A percentile compares a stretch with the other conserved stretches of the same genome.
Conservation (phyloP, 345 rosid genomes). For the Salix exigua region DNA sequence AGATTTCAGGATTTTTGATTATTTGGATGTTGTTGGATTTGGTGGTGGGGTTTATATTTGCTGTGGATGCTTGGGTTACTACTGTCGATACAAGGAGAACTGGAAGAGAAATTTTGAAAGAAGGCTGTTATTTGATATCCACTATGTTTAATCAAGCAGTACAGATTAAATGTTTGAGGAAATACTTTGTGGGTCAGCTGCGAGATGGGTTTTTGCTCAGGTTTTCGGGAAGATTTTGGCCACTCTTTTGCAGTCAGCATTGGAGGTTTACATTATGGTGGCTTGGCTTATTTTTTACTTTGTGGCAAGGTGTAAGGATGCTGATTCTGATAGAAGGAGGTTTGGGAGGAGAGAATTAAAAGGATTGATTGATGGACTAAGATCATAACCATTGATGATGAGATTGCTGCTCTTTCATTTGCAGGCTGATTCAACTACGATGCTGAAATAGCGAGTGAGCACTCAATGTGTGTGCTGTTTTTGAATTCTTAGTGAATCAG, state of each 20-base stretch:
- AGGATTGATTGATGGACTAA: slow-evolving; percentile 58
- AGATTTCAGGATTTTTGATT: slow-evolving; percentile 79
- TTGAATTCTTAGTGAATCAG: slow-evolving; percentile 35
- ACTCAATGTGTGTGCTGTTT: slow-evolving; percentile 36
- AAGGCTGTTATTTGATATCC: slow-evolving; percentile 74
- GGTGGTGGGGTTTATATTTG: slow-evolving; percentile 54
- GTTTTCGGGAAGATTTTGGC: slow-evolving; percentile 57
- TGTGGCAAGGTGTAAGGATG: slow-evolving; percentile 68
- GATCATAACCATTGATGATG: slow-evolving; percentile 42
- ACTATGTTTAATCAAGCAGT: slow-evolving; percentile 69
- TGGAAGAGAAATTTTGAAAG: slow-evolving; percentile 82
- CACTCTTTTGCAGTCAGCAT: slow-evolving; percentile 53
- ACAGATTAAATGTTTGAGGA: slow-evolving; percentile 78
- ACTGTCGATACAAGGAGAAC: slow-evolving; percentile 75
- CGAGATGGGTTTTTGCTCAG: slow-evolving; percentile 51
- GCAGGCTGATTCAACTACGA: slow-evolving; percentile 25
- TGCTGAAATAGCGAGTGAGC: slow-evolving; percentile 22
- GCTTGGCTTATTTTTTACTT: slow-evolving; percentile 88
- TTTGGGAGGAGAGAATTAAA: slow-evolving; percentile 86
- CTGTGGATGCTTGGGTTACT: slow-evolving; percentile 85
- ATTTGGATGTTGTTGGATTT: slow-evolving; percentile 79
- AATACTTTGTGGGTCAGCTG: slow-evolving; percentile 67
- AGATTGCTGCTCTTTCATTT: slow-evolving; percentile 15
- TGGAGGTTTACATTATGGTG: slow-evolving; percentile 86
- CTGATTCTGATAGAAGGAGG: slow-evolving; percentile 60